These are phyloP conservation scores for Leptographium wingfieldii DNA, from an alignment of 2,329 filamentous ascomycete species.

Conservation along the genomic window DNA sequence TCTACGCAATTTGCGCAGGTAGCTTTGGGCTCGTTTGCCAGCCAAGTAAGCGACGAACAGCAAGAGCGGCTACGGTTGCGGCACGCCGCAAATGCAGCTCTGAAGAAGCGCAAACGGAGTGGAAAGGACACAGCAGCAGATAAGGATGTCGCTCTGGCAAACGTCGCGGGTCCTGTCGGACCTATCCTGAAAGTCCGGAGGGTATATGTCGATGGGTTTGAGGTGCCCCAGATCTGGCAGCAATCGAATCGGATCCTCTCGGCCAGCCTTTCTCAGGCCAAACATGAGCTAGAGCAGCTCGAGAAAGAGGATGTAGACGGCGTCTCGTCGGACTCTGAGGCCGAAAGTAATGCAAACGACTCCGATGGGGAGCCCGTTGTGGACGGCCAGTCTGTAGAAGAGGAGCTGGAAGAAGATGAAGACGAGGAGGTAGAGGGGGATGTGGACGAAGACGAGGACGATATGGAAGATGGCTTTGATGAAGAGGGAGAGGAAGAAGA, in stretches of 20 bases:
- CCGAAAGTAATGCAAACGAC: slow-evolving; percentile 16
- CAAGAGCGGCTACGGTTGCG: slow-evolving; percentile 43
- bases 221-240: slow-evolving; percentile 83
- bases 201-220: slow-evolving; percentile 78
- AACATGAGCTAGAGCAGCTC: slow-evolving; percentile 33
- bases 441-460: slow-evolving; percentile 21
- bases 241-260: slow-evolving; percentile 74
- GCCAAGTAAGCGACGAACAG: slow-evolving; percentile 61
- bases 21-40: slow-evolving; percentile 66
- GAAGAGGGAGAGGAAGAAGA: slow-evolving; percentile 26
- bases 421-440: slow-evolving; percentile 16
- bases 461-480: slow-evolving; percentile 22
- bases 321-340: neutral
- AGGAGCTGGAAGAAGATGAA: slow-evolving; percentile 20
- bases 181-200: slow-evolving; percentile 63
- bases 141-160: slow-evolving; percentile 46
- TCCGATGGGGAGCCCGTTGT: neutral
- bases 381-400: slow-evolving; percentile 16
- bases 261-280: slow-evolving; percentile 36
- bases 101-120: slow-evolving; percentile 62
- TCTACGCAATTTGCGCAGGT: slow-evolving; percentile 67
- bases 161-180: slow-evolving; percentile 53
- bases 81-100: slow-evolving; percentile 30
- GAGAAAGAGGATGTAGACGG: slow-evolving; percentile 31
- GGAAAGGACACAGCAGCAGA: slow-evolving; percentile 25